phyloP scores from a whole-genome alignment of 2,329 filamentous ascomycete species.

The Cryoendolithus antarcticus region DNA sequence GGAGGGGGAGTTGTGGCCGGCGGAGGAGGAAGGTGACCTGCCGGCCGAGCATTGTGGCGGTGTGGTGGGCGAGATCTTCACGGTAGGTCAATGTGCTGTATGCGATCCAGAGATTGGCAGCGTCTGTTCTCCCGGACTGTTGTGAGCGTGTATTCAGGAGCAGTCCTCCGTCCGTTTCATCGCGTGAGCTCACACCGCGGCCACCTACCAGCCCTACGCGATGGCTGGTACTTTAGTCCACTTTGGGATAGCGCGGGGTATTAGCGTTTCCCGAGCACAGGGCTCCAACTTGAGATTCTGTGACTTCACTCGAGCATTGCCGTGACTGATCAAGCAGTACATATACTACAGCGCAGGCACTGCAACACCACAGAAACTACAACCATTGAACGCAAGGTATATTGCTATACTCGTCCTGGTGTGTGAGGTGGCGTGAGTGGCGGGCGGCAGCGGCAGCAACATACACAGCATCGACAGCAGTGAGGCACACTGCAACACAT shows the following conservation, averaged over 20 bases:
- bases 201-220: background rate
- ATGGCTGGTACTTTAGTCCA: slow-evolving; percentile 3
- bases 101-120: background rate
- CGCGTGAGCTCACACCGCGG: background rate
- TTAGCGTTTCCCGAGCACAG: too few species aligned
- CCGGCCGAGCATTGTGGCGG: slow-evolving; percentile 11
- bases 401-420: too few species aligned
- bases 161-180: background rate
- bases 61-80: background rate
- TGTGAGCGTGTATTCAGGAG: background rate
- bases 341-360: too few species aligned
- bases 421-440: too few species aligned
- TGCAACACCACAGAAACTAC: too few species aligned
- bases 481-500: too few species aligned
- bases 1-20: slow-evolving; percentile 13
- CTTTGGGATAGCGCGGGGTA: slow-evolving; percentile 1
- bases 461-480: too few species aligned
- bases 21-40: slow-evolving; percentile 12
- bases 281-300: too few species aligned
- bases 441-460: too few species aligned
- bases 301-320: too few species aligned
- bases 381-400: too few species aligned
- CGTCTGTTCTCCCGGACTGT: background rate
- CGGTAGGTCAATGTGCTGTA: background rate
- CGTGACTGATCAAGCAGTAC: too few species aligned